Percentiles rank a stretch among this genome's conserved stretches.
phyloP scores from a whole-genome alignment of 805 yeast species.

The Yamadazyma sp. region DNA sequence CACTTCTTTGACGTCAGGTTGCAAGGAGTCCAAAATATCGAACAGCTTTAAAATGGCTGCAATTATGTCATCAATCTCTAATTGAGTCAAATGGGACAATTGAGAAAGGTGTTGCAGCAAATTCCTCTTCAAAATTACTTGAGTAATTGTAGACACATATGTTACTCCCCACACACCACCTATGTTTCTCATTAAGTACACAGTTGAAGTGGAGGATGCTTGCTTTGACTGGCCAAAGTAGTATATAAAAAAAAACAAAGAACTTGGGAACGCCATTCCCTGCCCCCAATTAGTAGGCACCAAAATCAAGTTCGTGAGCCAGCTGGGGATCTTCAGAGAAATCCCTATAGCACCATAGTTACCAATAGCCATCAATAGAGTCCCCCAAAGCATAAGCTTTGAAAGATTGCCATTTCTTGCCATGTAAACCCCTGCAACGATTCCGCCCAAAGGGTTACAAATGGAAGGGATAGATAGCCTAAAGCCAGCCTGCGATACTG shows the following conservation, averaged over 20 bases:
- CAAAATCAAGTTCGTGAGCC: slow-evolving; percentile 27
- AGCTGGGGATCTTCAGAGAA: slow-evolving; percentile 19
- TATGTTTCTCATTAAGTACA: slow-evolving; percentile 37
- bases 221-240: slow-evolving; percentile 30
- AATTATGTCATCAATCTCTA: slow-evolving; percentile 21
- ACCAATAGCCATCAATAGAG: slow-evolving; percentile 35
- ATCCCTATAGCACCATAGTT: slow-evolving; percentile 28
- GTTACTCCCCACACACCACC: slow-evolving; percentile 45
- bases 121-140: slow-evolving; percentile 15
- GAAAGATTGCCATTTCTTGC: slow-evolving; percentile 27
- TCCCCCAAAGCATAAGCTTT: slow-evolving; percentile 31
- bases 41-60: slow-evolving; percentile 21
- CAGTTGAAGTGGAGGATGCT: slow-evolving; percentile 41
- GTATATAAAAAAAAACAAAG: slow-evolving; percentile 37
- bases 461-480: slow-evolving; percentile 42
- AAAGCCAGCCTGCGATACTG: slow-evolving; percentile 41
- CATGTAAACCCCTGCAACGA: slow-evolving; percentile 40
- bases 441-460: slow-evolving; percentile 44
- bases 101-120: slow-evolving; percentile 18
- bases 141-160: slow-evolving; percentile 22
- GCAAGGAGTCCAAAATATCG: slow-evolving; percentile 18
- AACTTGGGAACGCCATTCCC: slow-evolving; percentile 38
- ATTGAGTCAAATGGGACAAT: slow-evolving; percentile 9
- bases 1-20: slow-evolving; percentile 17
- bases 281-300: slow-evolving; percentile 41